Percentiles rank a stretch among this genome's conserved stretches.
Conservation (phyloP, 108 stramenopile genomes). For the Phaeodactylum tricornutum region DNA sequence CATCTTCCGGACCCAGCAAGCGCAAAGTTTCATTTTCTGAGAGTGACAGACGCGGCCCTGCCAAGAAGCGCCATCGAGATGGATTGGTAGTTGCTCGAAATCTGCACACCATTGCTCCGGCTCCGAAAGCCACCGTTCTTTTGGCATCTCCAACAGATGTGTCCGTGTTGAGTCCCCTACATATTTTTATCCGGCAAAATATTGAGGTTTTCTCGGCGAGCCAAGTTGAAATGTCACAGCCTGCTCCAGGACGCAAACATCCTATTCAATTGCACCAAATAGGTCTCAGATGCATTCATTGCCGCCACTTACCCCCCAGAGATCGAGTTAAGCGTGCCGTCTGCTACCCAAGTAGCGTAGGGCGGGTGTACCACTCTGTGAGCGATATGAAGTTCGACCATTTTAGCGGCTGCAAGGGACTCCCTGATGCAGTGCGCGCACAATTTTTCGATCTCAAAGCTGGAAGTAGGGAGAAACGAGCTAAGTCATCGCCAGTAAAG, state of each 20-base stretch:
- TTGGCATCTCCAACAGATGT: slow-evolving; percentile 1
- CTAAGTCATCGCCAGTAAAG: slow-evolving; percentile 2
- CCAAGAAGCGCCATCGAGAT: no score
- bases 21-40: no score
- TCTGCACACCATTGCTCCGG: no score
- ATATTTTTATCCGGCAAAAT: slow-evolving; percentile 38
- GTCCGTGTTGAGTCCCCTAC: slow-evolving; percentile 17
- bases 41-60: no score
- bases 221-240: slow-evolving; percentile 22
- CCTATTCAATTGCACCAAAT: slow-evolving; percentile 37
- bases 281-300: slow-evolving; percentile 57
- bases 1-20: no score
- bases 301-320: slow-evolving; percentile 12
- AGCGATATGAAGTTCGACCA: slow-evolving; percentile 61
- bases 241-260: slow-evolving; percentile 47
- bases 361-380: slow-evolving; percentile 46
- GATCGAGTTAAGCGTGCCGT: slow-evolving; percentile 40
- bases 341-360: slow-evolving; percentile 37
- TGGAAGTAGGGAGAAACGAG: slow-evolving; percentile 7
- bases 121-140: no score
- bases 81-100: no score
- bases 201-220: slow-evolving; percentile 54
- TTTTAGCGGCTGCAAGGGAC: slow-evolving; percentile 23
- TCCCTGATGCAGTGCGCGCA: slow-evolving; percentile 19
- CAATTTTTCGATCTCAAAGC: slow-evolving; percentile 24